Evolutionary conservation across 2,329 filamentous ascomycete species (phyloP), one percentile per base, ranked within the genome.

Genomic region (Phaeosphaeriaceae sp.): DNA sequence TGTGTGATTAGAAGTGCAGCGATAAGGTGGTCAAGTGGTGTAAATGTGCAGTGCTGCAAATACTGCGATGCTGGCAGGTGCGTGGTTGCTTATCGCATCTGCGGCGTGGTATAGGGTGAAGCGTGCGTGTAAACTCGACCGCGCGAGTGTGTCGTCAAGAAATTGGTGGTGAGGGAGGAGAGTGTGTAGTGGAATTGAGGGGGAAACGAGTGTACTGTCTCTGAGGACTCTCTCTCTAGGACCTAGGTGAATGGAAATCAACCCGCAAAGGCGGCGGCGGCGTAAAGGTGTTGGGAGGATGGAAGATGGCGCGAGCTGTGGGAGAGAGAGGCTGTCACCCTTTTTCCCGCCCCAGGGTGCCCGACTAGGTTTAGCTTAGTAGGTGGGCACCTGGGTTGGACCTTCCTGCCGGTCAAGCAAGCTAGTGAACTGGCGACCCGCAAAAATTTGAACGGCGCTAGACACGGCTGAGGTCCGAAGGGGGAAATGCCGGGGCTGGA

Each of bases 191-290:
- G 40, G 29, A 29, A 13, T 42, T 34, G 46, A 55, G 50, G 46
- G 54, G 47, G 51, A 66, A 67, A 67, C 64, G 64, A 67, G 60
- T 57, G 64, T 58, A 54, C 61, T 61, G 64, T 66, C 61, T 58
- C 48, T 42, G 33, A 8, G 47, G 48, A 58, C 61, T 15, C n/a
- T 29, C 12, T n/a, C n/a, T n/a, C n/a, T n/a, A n/a, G n/a, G n/a
- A n/a, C n/a, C n/a, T n/a, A n/a, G n/a, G n/a, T n/a, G 51, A 52
- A 48, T 50, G 47, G 49, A 36, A 50, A 39, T 38, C 34, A 38
- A 29, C 36, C 34, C 44, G 44, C 44, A 34, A 48, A 21, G 41
- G 42, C 45, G 52, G 23, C 23, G 23, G 23, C 23, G 23, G 6
- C 23, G 23, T 26, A 26, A 39, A 46, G 46, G 44, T 45, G 48